These are phyloP conservation scores for Cercospora nicotianae DNA, from an alignment of 2,329 filamentous ascomycete genomes.

Conservation along the genomic window DNA sequence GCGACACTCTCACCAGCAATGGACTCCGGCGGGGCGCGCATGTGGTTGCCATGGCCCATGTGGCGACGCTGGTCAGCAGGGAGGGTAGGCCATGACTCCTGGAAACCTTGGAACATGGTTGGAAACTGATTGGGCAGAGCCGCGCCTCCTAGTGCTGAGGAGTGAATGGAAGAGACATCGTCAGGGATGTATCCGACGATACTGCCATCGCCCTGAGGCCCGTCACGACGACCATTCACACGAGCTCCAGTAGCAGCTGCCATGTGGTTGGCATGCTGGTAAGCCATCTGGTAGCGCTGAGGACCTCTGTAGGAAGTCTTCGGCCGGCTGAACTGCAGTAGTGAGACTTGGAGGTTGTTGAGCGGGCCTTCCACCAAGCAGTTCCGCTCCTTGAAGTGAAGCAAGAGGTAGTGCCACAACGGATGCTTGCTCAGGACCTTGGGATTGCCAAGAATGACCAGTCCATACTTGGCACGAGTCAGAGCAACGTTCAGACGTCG, in stretches of 20 bases:
- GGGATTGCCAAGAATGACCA: slow-evolving; percentile 95
- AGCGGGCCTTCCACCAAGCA: slow-evolving; percentile 94
- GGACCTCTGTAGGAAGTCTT: slow-evolving; percentile 89
- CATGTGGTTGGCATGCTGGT: slow-evolving; percentile 65
- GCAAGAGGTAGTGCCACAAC: slow-evolving; percentile 90
- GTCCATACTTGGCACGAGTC: slow-evolving; percentile 92
- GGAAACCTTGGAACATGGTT: slow-evolving; percentile 92
- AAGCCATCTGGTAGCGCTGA: slow-evolving; percentile 80
- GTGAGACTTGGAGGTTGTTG: slow-evolving; percentile 90
- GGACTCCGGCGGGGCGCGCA: slow-evolving; percentile 51
- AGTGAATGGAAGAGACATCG: slow-evolving; percentile 94
- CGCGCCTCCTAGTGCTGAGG: slow-evolving; percentile 82
- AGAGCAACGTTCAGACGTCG: slow-evolving; percentile 95
- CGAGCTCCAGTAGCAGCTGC: slow-evolving; percentile 49
- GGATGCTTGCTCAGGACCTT: slow-evolving; percentile 98
- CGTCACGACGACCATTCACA: slow-evolving; percentile 54
- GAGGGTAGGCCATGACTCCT: slow-evolving; percentile 84
- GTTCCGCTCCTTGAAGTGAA: slow-evolving; percentile 96
- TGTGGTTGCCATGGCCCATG: slow-evolving; percentile 51
- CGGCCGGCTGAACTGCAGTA: slow-evolving; percentile 91
- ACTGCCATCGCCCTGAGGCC: slow-evolving; percentile 65
- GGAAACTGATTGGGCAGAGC: slow-evolving; percentile 71
- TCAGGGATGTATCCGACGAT: slow-evolving; percentile 95
- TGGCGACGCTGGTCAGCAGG: slow-evolving; percentile 62
- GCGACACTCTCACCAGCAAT: slow-evolving; percentile 90